Evolutionary conservation across 2,329 filamentous ascomycete genomes (phyloP), one percentile per base, ranked within the genome.

Genomic region (Fusarium foetens): DNA sequence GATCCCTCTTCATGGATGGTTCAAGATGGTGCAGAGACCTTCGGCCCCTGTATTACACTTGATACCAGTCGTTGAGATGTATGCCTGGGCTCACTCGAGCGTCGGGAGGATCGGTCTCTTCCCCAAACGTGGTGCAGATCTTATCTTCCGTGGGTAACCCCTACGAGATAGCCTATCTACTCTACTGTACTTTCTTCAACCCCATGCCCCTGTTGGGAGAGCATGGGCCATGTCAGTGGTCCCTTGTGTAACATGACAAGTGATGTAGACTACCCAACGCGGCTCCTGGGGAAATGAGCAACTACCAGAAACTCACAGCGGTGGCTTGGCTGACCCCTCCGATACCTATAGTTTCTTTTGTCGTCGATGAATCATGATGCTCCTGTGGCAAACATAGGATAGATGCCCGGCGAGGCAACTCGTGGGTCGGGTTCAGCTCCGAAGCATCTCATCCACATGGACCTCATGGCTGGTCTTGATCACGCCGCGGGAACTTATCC

Each of bases 201-300:
- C 52, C 35, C 36, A 33, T 27, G 11, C 23, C 36, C 51, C 53
- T 49, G 42, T 45, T 54, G 35, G 27, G 49, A 42, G 27, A 25
- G 27, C 41, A 55, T 31, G 48, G 36, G 31, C 25, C 49, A 62
- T 51, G 35, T 25, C n/a, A 45, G 38, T 46, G n/a, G 42, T 49
- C 39, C 35, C 16, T 58, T 48, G 66, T 71, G 38, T 53, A 45
- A 70, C 70, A 46, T 54, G 52, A 73, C 45, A 65, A 31, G 45
- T 72, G 53, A 62, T 14, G 36, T 38, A 31, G 48, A 16, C 33
- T 54, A 19, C 59, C 51, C n/a, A 35, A 33, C n/a, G 21, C 39
- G 29, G 36, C 52, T 35, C 31, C 25, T 42, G 43, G 38, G 55
- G 55, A 63, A 52, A 63, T 52, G 35, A 59, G 42, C 35, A 59